phyloP scores from a whole-genome alignment of 352 stramenopile genomes.

The Elongisporangium senticosum region DNA sequence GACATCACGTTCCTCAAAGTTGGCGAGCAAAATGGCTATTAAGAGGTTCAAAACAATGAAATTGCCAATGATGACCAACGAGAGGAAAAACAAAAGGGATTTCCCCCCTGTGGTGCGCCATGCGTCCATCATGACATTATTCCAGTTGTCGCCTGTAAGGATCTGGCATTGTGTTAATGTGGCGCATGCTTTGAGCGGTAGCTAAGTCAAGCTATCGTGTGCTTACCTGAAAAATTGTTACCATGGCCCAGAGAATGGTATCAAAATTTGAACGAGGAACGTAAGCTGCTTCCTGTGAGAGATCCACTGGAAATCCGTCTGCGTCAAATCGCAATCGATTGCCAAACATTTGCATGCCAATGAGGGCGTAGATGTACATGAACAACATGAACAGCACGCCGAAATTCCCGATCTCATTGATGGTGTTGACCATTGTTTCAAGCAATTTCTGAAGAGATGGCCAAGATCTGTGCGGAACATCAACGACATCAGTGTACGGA shows the following conservation, averaged over 20 bases:
- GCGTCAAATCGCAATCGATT: constrained; percentile 88
- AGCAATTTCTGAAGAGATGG: constrained; percentile 89
- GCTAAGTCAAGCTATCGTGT: not conserved
- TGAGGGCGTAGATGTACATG: constrained; percentile 90
- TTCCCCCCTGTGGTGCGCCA: constrained; percentile 55
- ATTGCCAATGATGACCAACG: constrained; percentile 79
- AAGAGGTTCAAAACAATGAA: constrained; percentile 92
- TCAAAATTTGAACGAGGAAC: constrained; percentile 70
- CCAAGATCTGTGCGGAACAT: constrained; percentile 74
- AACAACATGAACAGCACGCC: constrained; percentile 91
- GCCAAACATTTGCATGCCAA: constrained; percentile 91
- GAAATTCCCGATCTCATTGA: constrained; percentile 91
- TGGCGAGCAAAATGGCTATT: constrained; percentile 85
- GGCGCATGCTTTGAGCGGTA: not conserved
- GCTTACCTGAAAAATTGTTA: constrained; percentile 57
- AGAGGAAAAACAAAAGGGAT: constrained; percentile 70
- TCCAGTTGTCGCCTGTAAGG: constrained; percentile 91
- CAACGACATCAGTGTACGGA: constrained; percentile 24
- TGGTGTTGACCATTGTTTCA: constrained; percentile 80
- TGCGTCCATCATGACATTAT: constrained; percentile 82
- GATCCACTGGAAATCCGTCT: constrained; percentile 32
- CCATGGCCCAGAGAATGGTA: constrained; percentile 54
- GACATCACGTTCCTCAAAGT: constrained; percentile 70
- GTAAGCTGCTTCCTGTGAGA: constrained; percentile 17
- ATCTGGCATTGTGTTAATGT: constrained; percentile 51